Evolutionary conservation across 2,329 filamentous ascomycete genomes (phyloP).

Genomic region (Madurella mycetomatis): DNA sequence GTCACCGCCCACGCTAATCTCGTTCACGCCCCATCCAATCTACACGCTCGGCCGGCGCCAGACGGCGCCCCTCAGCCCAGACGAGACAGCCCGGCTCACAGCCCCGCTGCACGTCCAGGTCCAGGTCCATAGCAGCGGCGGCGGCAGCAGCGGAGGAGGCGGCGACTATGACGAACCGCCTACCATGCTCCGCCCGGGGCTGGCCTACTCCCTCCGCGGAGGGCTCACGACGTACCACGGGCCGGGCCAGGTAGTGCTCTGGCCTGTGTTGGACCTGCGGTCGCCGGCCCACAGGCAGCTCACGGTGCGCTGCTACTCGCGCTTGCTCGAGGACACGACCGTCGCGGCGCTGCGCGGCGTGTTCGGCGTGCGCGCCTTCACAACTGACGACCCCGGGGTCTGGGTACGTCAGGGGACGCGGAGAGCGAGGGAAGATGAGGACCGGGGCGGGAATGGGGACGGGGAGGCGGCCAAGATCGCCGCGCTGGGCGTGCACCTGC

Average conservation of each 20-base stretch:
- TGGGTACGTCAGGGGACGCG: too few relatives aligned
- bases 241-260: constrained; percentile 88
- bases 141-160: too few relatives aligned
- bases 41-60: constrained; percentile 91
- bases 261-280: constrained; percentile 80
- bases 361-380: constrained; percentile 59
- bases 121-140: not conserved
- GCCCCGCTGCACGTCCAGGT: constrained; percentile 36
- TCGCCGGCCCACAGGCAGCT: constrained; percentile 51
- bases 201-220: constrained; percentile 74
- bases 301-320: constrained; percentile 71
- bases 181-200: constrained; percentile 42
- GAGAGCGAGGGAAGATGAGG: too few relatives aligned
- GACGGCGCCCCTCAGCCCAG: constrained; percentile 40
- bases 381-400: constrained; percentile 75
- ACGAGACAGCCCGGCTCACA: constrained; percentile 43
- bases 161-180: constrained; percentile 25
- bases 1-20: constrained; percentile 62
- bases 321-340: constrained; percentile 71
- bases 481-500: constrained; percentile 85
- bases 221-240: constrained; percentile 95
- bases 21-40: constrained; percentile 75
- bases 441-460: not conserved
- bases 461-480: constrained; percentile 67
- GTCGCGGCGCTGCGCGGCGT: constrained; percentile 55